Conservation (phyloP, 176 grass and related monocot genomes). For the Aegilops speltoides region DNA sequence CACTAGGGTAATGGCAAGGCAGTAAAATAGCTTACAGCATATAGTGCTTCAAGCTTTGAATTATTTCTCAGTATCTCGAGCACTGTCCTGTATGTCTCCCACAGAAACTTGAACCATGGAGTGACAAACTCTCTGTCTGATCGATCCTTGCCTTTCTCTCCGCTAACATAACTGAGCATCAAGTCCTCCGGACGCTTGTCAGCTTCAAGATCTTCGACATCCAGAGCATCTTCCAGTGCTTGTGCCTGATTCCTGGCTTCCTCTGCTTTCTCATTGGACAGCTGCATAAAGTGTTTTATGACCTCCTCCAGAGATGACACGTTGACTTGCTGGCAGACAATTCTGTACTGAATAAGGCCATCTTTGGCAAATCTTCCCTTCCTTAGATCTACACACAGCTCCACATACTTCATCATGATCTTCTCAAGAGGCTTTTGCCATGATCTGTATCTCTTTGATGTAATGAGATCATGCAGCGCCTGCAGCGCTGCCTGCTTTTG, state of each 20-base stretch:
- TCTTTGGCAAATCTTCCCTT: conserved; percentile 97
- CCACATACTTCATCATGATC: conserved; percentile 98
- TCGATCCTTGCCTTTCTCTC: conserved; percentile 92
- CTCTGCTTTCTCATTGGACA: conserved; percentile 82
- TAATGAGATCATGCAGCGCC: conserved; percentile 96
- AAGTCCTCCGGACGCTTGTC: conserved; percentile 96
- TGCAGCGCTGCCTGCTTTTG: conserved; percentile 96
- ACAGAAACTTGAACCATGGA: conserved; percentile 98
- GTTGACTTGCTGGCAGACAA: conserved; percentile 96
- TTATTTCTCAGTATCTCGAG: conserved; percentile 94
- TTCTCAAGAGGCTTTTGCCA: conserved; percentile 95
- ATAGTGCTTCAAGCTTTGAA: conserved; percentile 90
- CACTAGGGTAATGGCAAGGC: neutral
- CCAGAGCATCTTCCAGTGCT: conserved; percentile 86
- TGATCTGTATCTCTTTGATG: conserved; percentile 83
- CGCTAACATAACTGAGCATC: conserved; percentile 96
- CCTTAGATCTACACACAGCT: conserved; percentile 89
- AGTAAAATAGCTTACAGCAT: conserved; percentile 68
- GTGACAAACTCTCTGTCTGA: conserved; percentile 92
- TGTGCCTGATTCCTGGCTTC: conserved; percentile 75
- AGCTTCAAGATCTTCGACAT: conserved; percentile 95
- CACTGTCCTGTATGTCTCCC: conserved; percentile 96
- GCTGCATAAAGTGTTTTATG: conserved; percentile 96
- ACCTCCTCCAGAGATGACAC: conserved; percentile 92
- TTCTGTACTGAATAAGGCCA: conserved; percentile 94